phyloP scores from a whole-genome alignment of 805 yeast species.

The Grigorovia humatica region DNA sequence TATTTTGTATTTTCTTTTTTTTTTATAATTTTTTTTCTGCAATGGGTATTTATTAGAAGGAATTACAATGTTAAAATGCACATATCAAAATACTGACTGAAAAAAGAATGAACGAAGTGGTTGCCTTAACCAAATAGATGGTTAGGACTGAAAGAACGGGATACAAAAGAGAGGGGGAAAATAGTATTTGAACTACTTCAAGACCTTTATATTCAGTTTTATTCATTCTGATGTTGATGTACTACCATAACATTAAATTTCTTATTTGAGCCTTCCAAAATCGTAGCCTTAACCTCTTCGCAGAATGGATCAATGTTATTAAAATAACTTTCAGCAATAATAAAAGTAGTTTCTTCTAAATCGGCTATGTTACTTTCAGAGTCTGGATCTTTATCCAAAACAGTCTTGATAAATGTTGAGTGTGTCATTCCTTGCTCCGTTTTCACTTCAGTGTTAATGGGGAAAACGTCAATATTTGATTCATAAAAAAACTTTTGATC shows the following conservation, averaged over 20 bases:
- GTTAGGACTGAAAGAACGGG: too few species aligned
- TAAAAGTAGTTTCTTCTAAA: slow-evolving; percentile 22
- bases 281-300: slow-evolving; percentile 12
- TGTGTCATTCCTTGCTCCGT: slow-evolving; percentile 1
- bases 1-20: too few species aligned
- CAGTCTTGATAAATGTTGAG: slow-evolving; percentile 13
- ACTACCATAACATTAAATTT: slow-evolving; percentile 17
- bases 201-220: neutral
- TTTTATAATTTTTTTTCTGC: too few species aligned
- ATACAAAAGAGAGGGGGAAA: too few species aligned
- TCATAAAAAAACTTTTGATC: slow-evolving; percentile 14
- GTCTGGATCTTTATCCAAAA: slow-evolving; percentile 9
- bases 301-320: slow-evolving; percentile 14
- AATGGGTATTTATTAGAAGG: too few species aligned
- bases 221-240: slow-evolving; percentile 9
- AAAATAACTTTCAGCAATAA: slow-evolving; percentile 17
- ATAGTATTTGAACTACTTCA: neutral
- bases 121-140: too few species aligned
- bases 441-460: slow-evolving; percentile 7
- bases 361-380: slow-evolving; percentile 6
- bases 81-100: too few species aligned
- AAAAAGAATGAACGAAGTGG: too few species aligned
- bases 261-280: slow-evolving; percentile 16
- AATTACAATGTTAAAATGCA: too few species aligned
- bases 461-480: slow-evolving; percentile 9